Evolutionary conservation across 75 land plant species (phyloP).

Genomic region (Pinus albicaulis): DNA sequence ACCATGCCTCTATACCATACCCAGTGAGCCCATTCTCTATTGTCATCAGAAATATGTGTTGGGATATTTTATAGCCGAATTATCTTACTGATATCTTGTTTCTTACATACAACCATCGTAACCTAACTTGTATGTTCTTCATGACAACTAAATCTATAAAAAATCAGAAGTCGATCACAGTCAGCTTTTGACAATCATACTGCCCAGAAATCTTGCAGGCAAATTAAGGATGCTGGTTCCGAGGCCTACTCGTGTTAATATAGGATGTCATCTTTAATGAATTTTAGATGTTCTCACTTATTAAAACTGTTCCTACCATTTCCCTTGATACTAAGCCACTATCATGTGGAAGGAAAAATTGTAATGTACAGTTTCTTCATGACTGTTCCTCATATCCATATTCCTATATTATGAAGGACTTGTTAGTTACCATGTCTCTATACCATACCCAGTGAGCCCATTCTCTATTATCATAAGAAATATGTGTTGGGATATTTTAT

Average conservation of each 20-base stretch:
- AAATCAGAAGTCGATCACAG: background rate
- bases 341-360: background rate
- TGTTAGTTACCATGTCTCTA: background rate
- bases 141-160: background rate
- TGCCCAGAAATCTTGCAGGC: background rate
- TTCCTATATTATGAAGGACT: background rate
- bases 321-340: background rate
- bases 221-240: background rate
- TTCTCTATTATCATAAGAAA: too few relatives aligned
- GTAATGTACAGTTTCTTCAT: background rate
- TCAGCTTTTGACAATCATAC: background rate
- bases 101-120: background rate
- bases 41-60: too few relatives aligned
- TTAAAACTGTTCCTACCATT: background rate
- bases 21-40: too few relatives aligned
- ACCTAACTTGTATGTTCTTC: background rate
- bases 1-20: background rate
- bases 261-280: background rate
- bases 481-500: too few relatives aligned
- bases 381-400: background rate
- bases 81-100: too few relatives aligned
- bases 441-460: background rate
- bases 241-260: background rate
- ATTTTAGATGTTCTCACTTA: background rate
- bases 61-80: too few relatives aligned